Evolutionary conservation across 441 rosid species (phyloP).

Genomic region (Brassica hybrid): DNA sequence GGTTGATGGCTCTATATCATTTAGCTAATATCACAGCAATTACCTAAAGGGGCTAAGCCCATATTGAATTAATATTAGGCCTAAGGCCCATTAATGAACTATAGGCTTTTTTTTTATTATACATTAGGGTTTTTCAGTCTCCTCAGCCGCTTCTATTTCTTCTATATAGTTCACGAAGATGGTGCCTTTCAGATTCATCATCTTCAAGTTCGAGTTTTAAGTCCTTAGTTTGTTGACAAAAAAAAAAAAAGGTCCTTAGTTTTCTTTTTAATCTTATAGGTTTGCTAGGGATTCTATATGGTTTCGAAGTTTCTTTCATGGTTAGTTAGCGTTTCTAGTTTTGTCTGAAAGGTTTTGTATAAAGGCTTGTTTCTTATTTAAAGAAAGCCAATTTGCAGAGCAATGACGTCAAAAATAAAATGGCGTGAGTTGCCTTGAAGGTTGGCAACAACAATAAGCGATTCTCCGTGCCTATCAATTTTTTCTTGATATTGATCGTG

Average conservation of each 20-base stretch:
- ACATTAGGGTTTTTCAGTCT: constrained; percentile 33
- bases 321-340: too few relatives aligned
- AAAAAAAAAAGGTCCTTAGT: too few relatives aligned
- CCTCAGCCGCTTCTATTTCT: constrained; percentile 26
- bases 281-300: neutral
- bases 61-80: neutral
- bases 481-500: constrained; percentile 61
- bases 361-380: neutral
- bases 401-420: constrained; percentile 57
- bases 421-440: constrained; percentile 10
- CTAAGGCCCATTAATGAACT: constrained; percentile 6
- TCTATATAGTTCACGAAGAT: constrained; percentile 26
- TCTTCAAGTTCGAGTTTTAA: neutral
- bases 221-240: too few relatives aligned
- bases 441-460: constrained; percentile 58
- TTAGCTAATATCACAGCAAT: neutral
- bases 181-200: neutral
- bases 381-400: constrained; percentile 90
- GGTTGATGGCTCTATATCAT: neutral
- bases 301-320: too few relatives aligned
- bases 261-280: neutral
- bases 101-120: neutral
- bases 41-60: too few relatives aligned
- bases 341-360: too few relatives aligned
- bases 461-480: constrained; percentile 97